Evolutionary conservation across 257 asterid genomes (phyloP).

Genomic region (Cynanchum wilfordii): DNA sequence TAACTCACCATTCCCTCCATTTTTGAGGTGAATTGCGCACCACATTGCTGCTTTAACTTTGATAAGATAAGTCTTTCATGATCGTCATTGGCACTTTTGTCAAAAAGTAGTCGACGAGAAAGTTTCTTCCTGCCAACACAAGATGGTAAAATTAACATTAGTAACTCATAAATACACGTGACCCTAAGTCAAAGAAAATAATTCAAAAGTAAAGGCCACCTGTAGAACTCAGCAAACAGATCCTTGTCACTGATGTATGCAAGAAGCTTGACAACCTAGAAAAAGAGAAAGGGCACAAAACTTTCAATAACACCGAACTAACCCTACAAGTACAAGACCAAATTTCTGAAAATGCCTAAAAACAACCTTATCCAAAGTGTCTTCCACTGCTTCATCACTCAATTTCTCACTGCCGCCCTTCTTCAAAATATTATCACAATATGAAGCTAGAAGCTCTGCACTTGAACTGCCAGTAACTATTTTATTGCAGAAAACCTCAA

Average conservation of each 20-base stretch:
- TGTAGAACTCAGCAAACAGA: slow-evolving; percentile 47
- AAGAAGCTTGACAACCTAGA: slow-evolving; percentile 44
- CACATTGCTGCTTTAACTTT: slow-evolving; percentile 50
- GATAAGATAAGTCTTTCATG: slow-evolving; percentile 43
- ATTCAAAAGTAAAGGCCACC: slow-evolving; percentile 25
- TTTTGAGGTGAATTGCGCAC: slow-evolving; percentile 56
- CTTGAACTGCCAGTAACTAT: slow-evolving; percentile 34
- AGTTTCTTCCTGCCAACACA: slow-evolving; percentile 43
- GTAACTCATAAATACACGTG: background rate
- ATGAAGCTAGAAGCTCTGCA: slow-evolving; percentile 47
- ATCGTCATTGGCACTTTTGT: slow-evolving; percentile 43
- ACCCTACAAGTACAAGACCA: background rate
- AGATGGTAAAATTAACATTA: background rate
- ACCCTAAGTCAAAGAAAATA: background rate
- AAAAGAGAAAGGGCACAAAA: background rate
- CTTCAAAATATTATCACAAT: slow-evolving; percentile 48
- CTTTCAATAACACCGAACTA: background rate
- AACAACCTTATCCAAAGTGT: slow-evolving; percentile 44
- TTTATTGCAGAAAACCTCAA: slow-evolving; percentile 52
- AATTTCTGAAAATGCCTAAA: background rate
- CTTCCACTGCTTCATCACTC: slow-evolving; percentile 51
- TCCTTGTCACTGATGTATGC: slow-evolving; percentile 52
- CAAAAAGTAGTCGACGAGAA: slow-evolving; percentile 50
- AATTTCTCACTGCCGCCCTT: slow-evolving; percentile 49
- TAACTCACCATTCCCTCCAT: slow-evolving; percentile 62